A percentile compares a stretch with the other conserved stretches of the same genome.
Evolutionary conservation across 164 flowering plant species (phyloP).

Genomic region (Liriodendron chinense): DNA sequence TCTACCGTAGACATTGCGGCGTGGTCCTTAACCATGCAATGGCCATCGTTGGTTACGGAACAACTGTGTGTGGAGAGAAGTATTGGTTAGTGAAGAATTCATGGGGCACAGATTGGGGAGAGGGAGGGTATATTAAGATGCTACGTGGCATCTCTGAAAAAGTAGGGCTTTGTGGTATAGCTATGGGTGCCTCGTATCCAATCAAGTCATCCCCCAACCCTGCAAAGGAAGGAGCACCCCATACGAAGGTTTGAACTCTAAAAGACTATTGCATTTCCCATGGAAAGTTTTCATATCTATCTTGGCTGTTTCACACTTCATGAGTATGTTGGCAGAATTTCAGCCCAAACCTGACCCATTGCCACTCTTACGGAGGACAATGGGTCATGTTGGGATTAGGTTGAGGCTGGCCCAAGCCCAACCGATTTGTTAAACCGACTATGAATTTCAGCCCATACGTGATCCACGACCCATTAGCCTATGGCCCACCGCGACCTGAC

Average conservation of each 20-base stretch:
- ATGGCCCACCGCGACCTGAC: no score
- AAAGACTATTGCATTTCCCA: neutral
- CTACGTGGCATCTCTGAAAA: slow-evolving; percentile 43
- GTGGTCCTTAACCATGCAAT: slow-evolving; percentile 79
- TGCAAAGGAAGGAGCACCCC: slow-evolving; percentile 14
- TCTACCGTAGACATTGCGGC: slow-evolving; percentile 61
- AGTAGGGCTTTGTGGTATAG: slow-evolving; percentile 77
- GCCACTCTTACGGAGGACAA: no score
- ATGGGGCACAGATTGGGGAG: no score
- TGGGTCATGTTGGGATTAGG: no score
- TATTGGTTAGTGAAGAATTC: no score
- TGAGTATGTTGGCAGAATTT: no score
- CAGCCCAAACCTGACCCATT: no score
- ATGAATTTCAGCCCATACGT: no score
- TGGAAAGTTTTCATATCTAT: no score
- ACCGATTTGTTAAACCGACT: no score
- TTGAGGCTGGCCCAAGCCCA: no score
- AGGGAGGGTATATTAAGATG: slow-evolving; percentile 83
- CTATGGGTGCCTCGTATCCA: slow-evolving; percentile 88
- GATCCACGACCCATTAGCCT: no score
- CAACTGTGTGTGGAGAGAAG: slow-evolving; percentile 67
- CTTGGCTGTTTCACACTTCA: neutral
- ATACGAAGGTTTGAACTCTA: slow-evolving; percentile 5
- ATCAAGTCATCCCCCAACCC: slow-evolving; percentile 46
- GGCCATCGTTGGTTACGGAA: slow-evolving; percentile 80